Conservation (phyloP, 495 filamentous ascomycete genomes). For the Neurospora cerealis region DNA sequence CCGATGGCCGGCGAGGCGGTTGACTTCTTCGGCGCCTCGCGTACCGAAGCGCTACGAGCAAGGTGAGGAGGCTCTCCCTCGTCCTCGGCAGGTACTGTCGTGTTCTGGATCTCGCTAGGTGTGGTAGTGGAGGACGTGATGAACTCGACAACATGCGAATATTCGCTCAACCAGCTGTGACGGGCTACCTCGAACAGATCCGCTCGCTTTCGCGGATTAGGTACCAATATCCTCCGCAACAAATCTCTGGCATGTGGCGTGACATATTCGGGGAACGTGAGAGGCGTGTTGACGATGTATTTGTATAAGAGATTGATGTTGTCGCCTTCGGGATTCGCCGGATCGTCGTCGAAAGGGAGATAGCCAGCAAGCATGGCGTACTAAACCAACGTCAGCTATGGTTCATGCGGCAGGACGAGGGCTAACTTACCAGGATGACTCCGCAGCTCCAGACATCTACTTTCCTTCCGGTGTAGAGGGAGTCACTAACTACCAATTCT, state of each 20-base stretch:
- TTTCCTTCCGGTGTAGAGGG: constrained; percentile 91
- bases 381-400: constrained; percentile 34
- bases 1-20: constrained; percentile 47
- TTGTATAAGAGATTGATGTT: constrained; percentile 99
- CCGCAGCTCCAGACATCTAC: constrained; percentile 99
- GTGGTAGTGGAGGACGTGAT: constrained; percentile 93
- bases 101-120: constrained; percentile 72
- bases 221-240: constrained; percentile 86
- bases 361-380: constrained; percentile 99
- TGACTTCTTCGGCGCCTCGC: constrained; percentile 70
- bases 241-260: constrained; percentile 94
- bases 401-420: not conserved
- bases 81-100: constrained; percentile 61
- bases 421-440: constrained; percentile 80
- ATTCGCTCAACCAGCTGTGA: constrained; percentile 97
- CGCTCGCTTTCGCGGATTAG: constrained; percentile 86
- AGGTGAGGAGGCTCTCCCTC: constrained; percentile 53
- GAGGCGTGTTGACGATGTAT: constrained; percentile 94
- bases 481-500: constrained; percentile 95
- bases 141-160: constrained; percentile 85
- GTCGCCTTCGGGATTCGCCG: constrained; percentile 95
- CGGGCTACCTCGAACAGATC: constrained; percentile 96
- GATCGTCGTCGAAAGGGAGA: constrained; percentile 97
- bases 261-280: constrained; percentile 98
- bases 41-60: constrained; percentile 79